Evolutionary conservation across 1,284 basidiomycete species (phyloP).

Genomic region (Ceratobasidium sp.): DNA sequence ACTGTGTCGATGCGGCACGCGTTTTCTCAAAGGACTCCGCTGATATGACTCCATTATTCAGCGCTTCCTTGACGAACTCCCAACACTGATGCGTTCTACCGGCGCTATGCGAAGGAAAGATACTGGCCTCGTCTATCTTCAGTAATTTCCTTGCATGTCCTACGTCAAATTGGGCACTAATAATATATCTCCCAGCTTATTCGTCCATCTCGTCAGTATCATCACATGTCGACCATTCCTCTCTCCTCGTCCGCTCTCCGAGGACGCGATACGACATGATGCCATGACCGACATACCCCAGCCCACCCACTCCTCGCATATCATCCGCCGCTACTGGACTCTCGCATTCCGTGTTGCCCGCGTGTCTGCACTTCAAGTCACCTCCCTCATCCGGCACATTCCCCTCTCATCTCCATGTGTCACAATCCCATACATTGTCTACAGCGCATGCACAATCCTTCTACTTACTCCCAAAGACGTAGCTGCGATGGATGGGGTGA

Average conservation of each 20-base stretch:
- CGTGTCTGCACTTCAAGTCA: conserved; percentile 38
- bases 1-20: no score
- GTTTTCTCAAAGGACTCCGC: no score
- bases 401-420: conserved; percentile 41
- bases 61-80: conserved; percentile 41
- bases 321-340: conserved; percentile 36
- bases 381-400: conserved; percentile 33
- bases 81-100: conserved; percentile 36
- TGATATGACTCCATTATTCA: no score
- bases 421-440: conserved; percentile 32
- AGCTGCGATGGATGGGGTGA: conserved; percentile 36
- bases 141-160: not conserved
- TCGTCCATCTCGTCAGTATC: conserved; percentile 34
- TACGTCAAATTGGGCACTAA: not conserved
- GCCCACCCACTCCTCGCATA: conserved; percentile 28
- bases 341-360: conserved; percentile 44
- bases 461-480: conserved; percentile 33
- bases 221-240: conserved; percentile 32
- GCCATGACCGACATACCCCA: not conserved
- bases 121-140: conserved; percentile 40
- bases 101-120: conserved; percentile 30
- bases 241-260: conserved; percentile 14
- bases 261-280: conserved; percentile 15
- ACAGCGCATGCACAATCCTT: conserved; percentile 37
- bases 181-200: conserved; percentile 1